Evolutionary conservation across 768 basidiomycete species (phyloP).

Genomic region (Tylopilus subfusipes): DNA sequence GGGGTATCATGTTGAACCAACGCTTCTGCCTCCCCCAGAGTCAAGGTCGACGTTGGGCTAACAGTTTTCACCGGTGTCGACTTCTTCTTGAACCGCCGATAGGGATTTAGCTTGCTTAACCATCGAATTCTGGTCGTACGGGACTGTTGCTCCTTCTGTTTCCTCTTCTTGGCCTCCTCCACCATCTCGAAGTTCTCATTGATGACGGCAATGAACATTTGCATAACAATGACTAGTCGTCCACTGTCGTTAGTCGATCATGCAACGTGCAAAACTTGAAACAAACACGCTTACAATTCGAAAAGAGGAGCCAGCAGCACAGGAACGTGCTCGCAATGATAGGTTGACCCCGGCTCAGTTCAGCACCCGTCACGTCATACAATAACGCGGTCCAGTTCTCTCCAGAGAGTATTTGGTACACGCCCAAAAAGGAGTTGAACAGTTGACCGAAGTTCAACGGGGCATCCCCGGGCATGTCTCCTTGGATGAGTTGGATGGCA

Average conservation of each 20-base stretch:
- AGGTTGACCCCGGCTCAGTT: slow-evolving; percentile 61
- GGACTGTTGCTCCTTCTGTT: slow-evolving; percentile 68
- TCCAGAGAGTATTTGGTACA: slow-evolving; percentile 88
- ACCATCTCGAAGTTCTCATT: slow-evolving; percentile 93
- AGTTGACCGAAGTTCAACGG: slow-evolving; percentile 76
- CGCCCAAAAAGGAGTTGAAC: slow-evolving; percentile 78
- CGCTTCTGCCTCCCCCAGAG: slow-evolving; percentile 74
- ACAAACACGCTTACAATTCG: slow-evolving; percentile 68
- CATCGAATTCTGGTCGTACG: slow-evolving; percentile 46
- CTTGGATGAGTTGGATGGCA: slow-evolving; percentile 79
- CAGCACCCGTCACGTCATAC: slow-evolving; percentile 58
- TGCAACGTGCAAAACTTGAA: neutral
- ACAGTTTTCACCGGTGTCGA: slow-evolving; percentile 71
- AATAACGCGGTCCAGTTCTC: slow-evolving; percentile 90
- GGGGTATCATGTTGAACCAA: slow-evolving; percentile 59
- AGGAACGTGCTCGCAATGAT: slow-evolving; percentile 70
- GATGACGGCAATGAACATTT: slow-evolving; percentile 97
- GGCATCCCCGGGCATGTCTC: slow-evolving; percentile 56
- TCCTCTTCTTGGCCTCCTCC: slow-evolving; percentile 81
- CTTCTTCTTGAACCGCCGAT: slow-evolving; percentile 71
- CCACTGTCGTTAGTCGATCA: slow-evolving; percentile 2
- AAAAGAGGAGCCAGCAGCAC: slow-evolving; percentile 82
- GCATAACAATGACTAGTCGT: slow-evolving; percentile 74
- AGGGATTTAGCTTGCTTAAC: slow-evolving; percentile 80
- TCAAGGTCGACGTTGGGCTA: slow-evolving; percentile 65